Base-by-base conservation (phyloP, 352 stramenopile genomes). In the Pythium brachiatum region DNA sequence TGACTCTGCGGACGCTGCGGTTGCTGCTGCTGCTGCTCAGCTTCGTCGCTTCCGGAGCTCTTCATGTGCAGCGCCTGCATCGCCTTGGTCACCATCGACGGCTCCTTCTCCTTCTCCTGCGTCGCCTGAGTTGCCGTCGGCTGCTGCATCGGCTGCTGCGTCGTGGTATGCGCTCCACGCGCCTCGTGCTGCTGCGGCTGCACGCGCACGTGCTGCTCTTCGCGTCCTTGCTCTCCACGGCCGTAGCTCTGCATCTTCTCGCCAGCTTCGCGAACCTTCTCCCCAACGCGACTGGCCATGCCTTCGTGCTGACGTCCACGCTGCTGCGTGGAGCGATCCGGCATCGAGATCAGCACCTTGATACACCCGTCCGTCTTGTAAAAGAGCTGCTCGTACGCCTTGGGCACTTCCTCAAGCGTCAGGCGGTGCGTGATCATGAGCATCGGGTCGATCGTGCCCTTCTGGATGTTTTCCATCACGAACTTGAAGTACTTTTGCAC, bases 401-500 rank as follows among this genome's bases (percentile, higher is more conserved):
- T n/a, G 2, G 74, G 72, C 2, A 60, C 68, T 32, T 78, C 60
- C 12, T 79, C 26, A 11, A 82, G 53, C 7, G 58, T n/a, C 53
- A 78, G 16, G 27, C 52, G 66, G 25, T 82, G 66, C 15, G 65
- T 73, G n/a, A 79, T 55, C 26, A 72, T 26, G 20, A 67, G 32
- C 12, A 56, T 52, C 23, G 66, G 57, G 18, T 79, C 72, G 46
- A 82, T 71, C 21, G 27, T 21, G 2, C 68, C 56, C 18, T 64
- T 67, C 55, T 70, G 41, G 18, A 82, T 34, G 16, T 56, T 62
- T 2, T 58, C 32, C 66, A 82, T 69, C 5, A 69, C 57, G 23
- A 67, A 55, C 3, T 56, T 13, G 29, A 74, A 80, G 58, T 80
- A 78, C 29, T 60, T 69, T 20, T 79, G 72, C 27, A 66, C 63